Conservation (phyloP, 1,284 basidiomycete species). For the Rhodotorula sp. region DNA sequence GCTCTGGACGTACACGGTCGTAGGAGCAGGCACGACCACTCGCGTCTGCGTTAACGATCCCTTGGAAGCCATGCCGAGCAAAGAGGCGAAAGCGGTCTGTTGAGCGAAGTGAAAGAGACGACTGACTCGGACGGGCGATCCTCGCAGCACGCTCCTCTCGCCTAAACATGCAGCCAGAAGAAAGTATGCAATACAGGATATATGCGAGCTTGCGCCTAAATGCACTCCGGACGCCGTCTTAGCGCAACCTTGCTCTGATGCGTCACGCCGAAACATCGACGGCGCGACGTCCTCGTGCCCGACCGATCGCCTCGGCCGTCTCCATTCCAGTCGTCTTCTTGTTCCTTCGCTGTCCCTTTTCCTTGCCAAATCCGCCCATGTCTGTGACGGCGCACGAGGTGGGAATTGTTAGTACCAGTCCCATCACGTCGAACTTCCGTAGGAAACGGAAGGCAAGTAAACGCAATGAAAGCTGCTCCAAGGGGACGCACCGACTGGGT, state of each 20-base stretch:
- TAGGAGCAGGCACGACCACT: constrained; percentile 28
- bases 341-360: constrained; percentile 41
- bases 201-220: too few species aligned
- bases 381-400: constrained; percentile 14
- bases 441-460: background rate
- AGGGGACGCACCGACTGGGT: constrained; percentile 40
- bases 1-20: constrained; percentile 21
- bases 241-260: too few species aligned
- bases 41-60: constrained; percentile 5
- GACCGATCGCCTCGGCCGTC: constrained; percentile 43
- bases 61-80: constrained; percentile 4
- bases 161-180: background rate
- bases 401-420: background rate
- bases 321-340: constrained; percentile 45
- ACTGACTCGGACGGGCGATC: background rate
- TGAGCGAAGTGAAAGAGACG: background rate
- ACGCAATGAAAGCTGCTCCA: background rate
- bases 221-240: background rate
- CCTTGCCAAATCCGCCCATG: constrained; percentile 39
- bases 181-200: background rate
- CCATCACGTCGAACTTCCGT: too few species aligned
- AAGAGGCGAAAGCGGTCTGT: background rate
- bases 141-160: background rate
- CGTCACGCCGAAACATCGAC: constrained; percentile 18
- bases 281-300: constrained; percentile 41